Conservation (phyloP, 306 rosid genomes). For the Acacia confusa region DNA sequence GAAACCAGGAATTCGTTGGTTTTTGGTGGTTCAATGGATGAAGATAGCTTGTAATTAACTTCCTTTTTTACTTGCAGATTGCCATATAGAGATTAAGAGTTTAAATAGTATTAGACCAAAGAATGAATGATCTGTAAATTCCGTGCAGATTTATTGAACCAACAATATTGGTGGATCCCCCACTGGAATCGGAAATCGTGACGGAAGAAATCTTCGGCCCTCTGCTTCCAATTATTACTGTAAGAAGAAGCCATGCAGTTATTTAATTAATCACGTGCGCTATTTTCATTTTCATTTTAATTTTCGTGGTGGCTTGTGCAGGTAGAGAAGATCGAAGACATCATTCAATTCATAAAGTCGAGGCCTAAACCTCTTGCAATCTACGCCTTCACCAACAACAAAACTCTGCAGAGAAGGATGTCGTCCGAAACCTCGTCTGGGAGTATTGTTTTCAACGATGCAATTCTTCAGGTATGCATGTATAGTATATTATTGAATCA, state of each 20-base stretch:
- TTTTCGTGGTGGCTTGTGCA: conserved; percentile 21
- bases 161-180: conserved; percentile 71
- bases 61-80: background rate
- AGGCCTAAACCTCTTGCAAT: conserved; percentile 70
- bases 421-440: conserved; percentile 78
- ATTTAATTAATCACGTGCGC: background rate
- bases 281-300: background rate
- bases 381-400: conserved; percentile 63
- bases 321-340: conserved; percentile 76
- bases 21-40: conserved; percentile 65
- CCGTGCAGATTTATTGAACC: conserved; percentile 72
- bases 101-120: background rate
- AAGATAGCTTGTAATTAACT: conserved; percentile 53
- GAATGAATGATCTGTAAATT: background rate
- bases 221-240: conserved; percentile 67
- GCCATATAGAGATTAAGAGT: background rate
- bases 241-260: conserved; percentile 7
- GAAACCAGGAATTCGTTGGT: conserved; percentile 49
- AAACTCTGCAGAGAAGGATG: conserved; percentile 51
- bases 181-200: conserved; percentile 65
- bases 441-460: conserved; percentile 57
- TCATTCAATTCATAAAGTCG: conserved; percentile 60
- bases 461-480: conserved; percentile 53
- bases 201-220: conserved; percentile 80
- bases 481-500: background rate